These are phyloP conservation scores for Brasilioporus rufonigricans DNA, from an alignment of 768 basidiomycete genomes.

Conservation along the genomic window DNA sequence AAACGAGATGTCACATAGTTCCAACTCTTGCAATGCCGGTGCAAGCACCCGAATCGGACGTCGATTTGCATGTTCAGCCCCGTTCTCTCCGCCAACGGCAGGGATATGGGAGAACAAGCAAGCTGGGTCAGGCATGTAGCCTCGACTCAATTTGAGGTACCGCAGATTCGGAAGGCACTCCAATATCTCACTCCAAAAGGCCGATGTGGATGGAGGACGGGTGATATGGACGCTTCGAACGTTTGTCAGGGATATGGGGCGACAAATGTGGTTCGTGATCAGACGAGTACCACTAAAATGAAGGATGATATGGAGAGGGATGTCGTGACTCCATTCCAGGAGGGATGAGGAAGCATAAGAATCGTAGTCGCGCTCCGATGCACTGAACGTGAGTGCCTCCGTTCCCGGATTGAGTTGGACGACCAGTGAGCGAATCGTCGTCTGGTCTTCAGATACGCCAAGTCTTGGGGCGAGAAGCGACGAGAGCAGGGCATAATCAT, in stretches of 20 bases:
- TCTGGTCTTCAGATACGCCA: no score
- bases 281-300: no score
- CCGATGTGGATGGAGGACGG: neutral
- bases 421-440: neutral
- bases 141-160: neutral
- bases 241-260: no score
- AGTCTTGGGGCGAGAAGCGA: neutral
- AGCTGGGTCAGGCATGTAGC: neutral
- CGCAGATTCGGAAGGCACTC: neutral
- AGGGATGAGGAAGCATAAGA: no score
- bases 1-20: no score
- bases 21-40: neutral
- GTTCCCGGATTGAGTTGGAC: neutral
- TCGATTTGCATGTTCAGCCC: no score
- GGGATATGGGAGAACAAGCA: neutral
- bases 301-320: neutral
- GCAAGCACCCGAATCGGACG: neutral
- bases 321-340: no score
- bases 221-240: neutral
- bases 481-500: no score
- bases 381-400: neutral
- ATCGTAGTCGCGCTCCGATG: no score
- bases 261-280: neutral
- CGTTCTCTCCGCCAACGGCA: neutral
- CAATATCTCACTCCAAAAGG: slow-evolving; percentile 4